Evolutionary conservation across 2,329 filamentous ascomycete species (phyloP).

Genomic region (Fusarium paranaense): DNA sequence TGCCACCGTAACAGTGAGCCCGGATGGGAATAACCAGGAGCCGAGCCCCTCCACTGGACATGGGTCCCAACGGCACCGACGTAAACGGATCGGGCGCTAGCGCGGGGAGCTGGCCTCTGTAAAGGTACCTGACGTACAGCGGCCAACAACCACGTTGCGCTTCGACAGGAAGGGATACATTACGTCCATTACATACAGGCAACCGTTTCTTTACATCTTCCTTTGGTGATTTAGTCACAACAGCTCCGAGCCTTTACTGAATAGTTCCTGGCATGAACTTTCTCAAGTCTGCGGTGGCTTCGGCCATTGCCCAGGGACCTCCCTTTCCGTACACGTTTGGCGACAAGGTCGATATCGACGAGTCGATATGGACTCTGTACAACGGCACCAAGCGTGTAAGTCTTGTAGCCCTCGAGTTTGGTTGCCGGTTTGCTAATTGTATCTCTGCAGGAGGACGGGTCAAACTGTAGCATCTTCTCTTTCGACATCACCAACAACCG

Average conservation of each 20-base stretch:
- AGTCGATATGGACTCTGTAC: constrained; percentile 96
- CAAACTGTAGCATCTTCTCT: constrained; percentile 94
- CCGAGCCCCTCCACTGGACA: constrained; percentile 16
- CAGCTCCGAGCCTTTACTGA: background rate
- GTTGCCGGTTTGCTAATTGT: background rate
- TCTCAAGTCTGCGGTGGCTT: constrained; percentile 96
- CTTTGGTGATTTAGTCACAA: background rate
- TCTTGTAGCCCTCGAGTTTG: background rate
- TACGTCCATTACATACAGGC: background rate
- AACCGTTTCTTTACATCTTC: constrained; percentile 1
- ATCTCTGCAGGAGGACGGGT: constrained; percentile 82
- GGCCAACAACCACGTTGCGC: constrained; percentile 44
- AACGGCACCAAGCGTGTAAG: constrained; percentile 91
- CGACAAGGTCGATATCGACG: constrained; percentile 90
- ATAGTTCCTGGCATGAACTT: constrained; percentile 80
- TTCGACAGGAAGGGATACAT: constrained; percentile 21
- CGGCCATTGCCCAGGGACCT: constrained; percentile 93
- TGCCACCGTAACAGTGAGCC: background rate
- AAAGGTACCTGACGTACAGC: constrained; percentile 26
- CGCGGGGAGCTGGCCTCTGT: constrained; percentile 37
- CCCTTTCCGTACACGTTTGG: constrained; percentile 94
- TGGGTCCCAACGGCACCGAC: background rate
- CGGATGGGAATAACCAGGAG: constrained; percentile 12
- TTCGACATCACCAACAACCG: constrained; percentile 90
- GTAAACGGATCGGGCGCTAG: constrained; percentile 32